Base-by-base conservation (phyloP, 2,329 filamentous ascomycete species). In the Kalmusia sp. region DNA sequence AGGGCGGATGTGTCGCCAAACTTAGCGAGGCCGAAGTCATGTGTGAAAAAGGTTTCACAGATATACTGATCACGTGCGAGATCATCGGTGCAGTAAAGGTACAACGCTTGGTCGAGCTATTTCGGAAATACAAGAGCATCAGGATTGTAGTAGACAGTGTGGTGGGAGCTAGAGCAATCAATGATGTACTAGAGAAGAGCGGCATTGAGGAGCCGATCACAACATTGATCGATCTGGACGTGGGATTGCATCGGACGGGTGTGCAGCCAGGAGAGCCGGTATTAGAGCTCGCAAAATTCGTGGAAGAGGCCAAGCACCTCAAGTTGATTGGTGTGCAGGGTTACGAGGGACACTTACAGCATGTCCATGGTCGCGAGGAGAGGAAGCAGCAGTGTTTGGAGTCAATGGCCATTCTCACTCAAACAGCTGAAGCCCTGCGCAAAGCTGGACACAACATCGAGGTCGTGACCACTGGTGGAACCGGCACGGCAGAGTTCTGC, bases 331-430 rank as follows among this genome's bases (percentile, higher is more conserved):
- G 81, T 1, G 74, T 82, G 1, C 80, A 82, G 57, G 81, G 81
- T 0, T 83, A 83, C 52, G 81, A 83, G 60, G 81, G 81, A 1
- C 81, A 83, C 65, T 56, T 82, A 34, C 81, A 83, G 69, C 81
- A 83, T 67, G 57, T 83, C 11, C 80, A 82, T 57, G 70, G 73
- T 28, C 55, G 59, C 1, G 76, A 76, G 6, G 77, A 78, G 52
- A 70, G 81, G 19, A 75, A 72, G 58, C 61, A 40, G 12, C 63
- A 72, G 52, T 82, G 80, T 61, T 68, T 80, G 4, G 75, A 74
- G 52, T 78, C 78, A 0, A 81, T 82, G 80, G 57, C 54, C 21
- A 76, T 71, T 1, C 66, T 83, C 12, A 78, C 75, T 0, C 64
- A 64, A 1, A 82, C 80, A 0, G 80, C 78, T 0, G 71, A 77